Evolutionary conservation across 163 green algal species (phyloP).

Genomic region (Prototheca cutis): DNA sequence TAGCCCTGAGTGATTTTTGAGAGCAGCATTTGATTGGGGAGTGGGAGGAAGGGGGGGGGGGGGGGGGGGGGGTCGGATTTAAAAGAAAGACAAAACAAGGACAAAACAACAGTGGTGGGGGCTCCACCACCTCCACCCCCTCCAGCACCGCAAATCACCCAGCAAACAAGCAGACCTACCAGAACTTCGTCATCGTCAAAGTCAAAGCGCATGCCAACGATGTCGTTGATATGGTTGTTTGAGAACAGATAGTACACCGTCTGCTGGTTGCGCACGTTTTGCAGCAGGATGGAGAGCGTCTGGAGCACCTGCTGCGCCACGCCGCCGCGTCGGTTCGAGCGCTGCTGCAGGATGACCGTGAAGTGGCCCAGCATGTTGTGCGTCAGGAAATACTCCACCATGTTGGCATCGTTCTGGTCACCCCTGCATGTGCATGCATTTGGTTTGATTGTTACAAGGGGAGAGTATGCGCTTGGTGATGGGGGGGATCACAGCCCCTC

Average conservation of each 20-base stretch:
- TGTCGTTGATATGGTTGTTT: slow-evolving; percentile 97
- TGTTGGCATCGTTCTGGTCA: slow-evolving; percentile 85
- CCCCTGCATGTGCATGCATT: too few species aligned
- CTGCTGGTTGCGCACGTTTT: slow-evolving; percentile 86
- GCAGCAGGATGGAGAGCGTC: slow-evolving; percentile 92
- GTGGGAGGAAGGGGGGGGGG: neutral
- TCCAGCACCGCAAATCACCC: too few species aligned
- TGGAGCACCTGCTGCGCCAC: slow-evolving; percentile 83
- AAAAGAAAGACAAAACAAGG: too few species aligned
- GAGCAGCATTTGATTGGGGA: neutral
- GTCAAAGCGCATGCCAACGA: slow-evolving; percentile 74
- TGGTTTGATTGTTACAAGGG: too few species aligned
- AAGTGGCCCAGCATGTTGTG: slow-evolving; percentile 85
- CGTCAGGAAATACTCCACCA: slow-evolving; percentile 89
- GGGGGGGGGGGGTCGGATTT: too few species aligned
- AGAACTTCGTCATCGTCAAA: slow-evolving; percentile 87
- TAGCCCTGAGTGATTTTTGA: slow-evolving; percentile 64
- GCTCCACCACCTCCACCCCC: too few species aligned
- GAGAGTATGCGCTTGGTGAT: too few species aligned
- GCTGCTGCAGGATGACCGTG: slow-evolving; percentile 55
- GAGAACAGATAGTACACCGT: slow-evolving; percentile 92
- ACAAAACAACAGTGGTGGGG: too few species aligned
- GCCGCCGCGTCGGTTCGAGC: slow-evolving; percentile 55
- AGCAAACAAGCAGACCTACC: too few species aligned
- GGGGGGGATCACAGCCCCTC: too few species aligned